phyloP scores from a whole-genome alignment of 2,329 filamentous ascomycete genomes.

The Hirsutella rhossiliensis region DNA sequence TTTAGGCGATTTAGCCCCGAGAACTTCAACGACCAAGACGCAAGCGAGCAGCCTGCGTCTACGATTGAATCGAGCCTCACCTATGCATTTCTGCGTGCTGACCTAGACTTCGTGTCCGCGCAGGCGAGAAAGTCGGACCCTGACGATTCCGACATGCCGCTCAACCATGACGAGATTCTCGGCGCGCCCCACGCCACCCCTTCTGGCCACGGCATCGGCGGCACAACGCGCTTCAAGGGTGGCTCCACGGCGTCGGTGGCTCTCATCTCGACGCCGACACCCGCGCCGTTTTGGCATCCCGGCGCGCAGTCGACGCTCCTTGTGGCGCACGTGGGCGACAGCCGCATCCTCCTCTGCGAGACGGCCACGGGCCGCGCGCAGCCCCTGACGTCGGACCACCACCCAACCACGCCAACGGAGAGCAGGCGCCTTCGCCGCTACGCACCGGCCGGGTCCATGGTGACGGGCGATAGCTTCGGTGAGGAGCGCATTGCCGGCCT shows the following conservation, averaged over 20 bases:
- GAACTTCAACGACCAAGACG: slow-evolving; percentile 45
- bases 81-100: slow-evolving; percentile 87
- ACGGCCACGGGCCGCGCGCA: slow-evolving; percentile 70
- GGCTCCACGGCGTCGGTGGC: slow-evolving; percentile 86
- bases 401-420: slow-evolving; percentile 79
- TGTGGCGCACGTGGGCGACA: slow-evolving; percentile 88
- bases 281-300: slow-evolving; percentile 92
- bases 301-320: slow-evolving; percentile 71
- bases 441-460: slow-evolving; percentile 61
- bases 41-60: slow-evolving; percentile 26
- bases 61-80: slow-evolving; percentile 69
- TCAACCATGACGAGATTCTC: slow-evolving; percentile 78
- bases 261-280: slow-evolving; percentile 83
- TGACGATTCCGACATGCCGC: slow-evolving; percentile 63
- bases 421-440: slow-evolving; percentile 74
- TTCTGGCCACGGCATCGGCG: slow-evolving; percentile 55
- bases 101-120: slow-evolving; percentile 85
- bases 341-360: slow-evolving; percentile 78
- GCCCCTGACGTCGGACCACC: slow-evolving; percentile 82
- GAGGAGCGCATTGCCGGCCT: slow-evolving; percentile 91
- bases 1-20: slow-evolving; percentile 82
- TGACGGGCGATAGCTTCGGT: slow-evolving; percentile 84
- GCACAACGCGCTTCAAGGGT: slow-evolving; percentile 71
- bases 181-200: slow-evolving; percentile 45
- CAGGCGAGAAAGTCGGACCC: slow-evolving; percentile 74